These are phyloP conservation scores for Aphanomyces astaci DNA, from an alignment of 352 stramenopile species.

Conservation along the genomic window DNA sequence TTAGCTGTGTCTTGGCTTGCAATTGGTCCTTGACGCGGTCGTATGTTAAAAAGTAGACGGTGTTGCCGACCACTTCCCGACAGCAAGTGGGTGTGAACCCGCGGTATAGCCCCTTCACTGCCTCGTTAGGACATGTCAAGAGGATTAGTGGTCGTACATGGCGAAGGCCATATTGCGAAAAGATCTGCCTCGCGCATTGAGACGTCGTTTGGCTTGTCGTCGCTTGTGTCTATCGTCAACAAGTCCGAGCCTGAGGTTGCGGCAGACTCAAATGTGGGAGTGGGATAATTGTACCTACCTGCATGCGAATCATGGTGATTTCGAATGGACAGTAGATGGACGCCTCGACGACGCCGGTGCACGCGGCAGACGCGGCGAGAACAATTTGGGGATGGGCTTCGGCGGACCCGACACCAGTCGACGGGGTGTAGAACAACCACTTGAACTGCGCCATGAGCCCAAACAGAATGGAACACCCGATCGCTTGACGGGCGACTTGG, in stretches of 20 bases:
- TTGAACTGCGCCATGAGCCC: conserved; percentile 67
- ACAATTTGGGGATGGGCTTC: conserved; percentile 42
- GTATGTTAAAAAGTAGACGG: conserved; percentile 78
- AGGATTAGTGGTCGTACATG: background rate
- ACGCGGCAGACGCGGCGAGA: conserved; percentile 45
- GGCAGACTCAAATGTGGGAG: too few relatives aligned
- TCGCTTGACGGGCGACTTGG: conserved; percentile 55
- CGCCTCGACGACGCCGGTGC: conserved; percentile 51
- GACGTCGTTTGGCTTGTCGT: background rate
- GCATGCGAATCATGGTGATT: conserved; percentile 68
- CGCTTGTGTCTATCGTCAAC: conserved; percentile 2
- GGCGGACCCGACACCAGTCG: conserved; percentile 25
- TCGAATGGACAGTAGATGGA: conserved; percentile 69
- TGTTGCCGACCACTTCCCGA: conserved; percentile 80
- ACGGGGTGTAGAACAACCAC: conserved; percentile 57
- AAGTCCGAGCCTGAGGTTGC: background rate
- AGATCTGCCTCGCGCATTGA: conserved; percentile 12
- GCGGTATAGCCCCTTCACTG: conserved; percentile 50
- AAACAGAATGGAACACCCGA: conserved; percentile 64
- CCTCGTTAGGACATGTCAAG: background rate
- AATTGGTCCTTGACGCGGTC: conserved; percentile 60
- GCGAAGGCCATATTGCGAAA: conserved; percentile 18
- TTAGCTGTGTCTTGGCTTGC: conserved; percentile 33
- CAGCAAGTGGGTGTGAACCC: conserved; percentile 51
- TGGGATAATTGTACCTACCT: too few relatives aligned